Evolutionary conservation across 768 basidiomycete species (phyloP), one percentile per base, ranked within the genome.

Genomic region (Mycena rosella): DNA sequence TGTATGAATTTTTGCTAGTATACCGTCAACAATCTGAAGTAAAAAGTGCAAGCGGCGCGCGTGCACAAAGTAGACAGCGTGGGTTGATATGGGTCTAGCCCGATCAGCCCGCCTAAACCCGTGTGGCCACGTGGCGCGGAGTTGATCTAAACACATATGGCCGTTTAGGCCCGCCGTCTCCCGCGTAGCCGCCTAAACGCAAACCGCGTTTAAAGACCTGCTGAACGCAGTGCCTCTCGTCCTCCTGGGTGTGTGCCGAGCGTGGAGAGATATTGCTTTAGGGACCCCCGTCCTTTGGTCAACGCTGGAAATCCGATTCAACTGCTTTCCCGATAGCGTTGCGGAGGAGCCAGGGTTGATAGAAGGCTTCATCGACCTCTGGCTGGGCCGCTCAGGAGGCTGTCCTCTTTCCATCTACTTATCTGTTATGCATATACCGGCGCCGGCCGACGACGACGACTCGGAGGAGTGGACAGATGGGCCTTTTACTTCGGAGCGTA

Each of bases 181-280:
- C n/a, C n/a, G n/a, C n/a, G n/a, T n/a, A n/a, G n/a, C n/a, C n/a
- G n/a, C n/a, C n/a, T n/a, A n/a, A n/a, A n/a, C n/a, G n/a, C n/a
- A n/a, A n/a, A n/a, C n/a, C n/a, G n/a, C n/a, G n/a, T n/a, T n/a
- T n/a, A n/a, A n/a, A n/a, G n/a, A n/a, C n/a, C n/a, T n/a, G n/a
- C n/a, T n/a, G n/a, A n/a, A n/a, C n/a, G n/a, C n/a, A n/a, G 30
- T 22, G 15, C 40, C 51, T 11, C 24, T 14, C 3, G 10, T 62
- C 7, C 27, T 53, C 20, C 2, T 61, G 26, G 45, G 60, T 17
- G 61, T 61, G 2, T 60, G 59, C 26, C 59, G 36, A 26, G 36
- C 42, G 5, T 60, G 59, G 60, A 61, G 60, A 34, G 49, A 47
- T 20, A 58, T 65, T 36, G 55, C 55, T 6, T 55, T 57, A 5